Percentiles rank a stretch among this genome's conserved stretches.
Evolutionary conservation across 805 yeast genomes (phyloP).

Genomic region (Starmerella roubikii): DNA sequence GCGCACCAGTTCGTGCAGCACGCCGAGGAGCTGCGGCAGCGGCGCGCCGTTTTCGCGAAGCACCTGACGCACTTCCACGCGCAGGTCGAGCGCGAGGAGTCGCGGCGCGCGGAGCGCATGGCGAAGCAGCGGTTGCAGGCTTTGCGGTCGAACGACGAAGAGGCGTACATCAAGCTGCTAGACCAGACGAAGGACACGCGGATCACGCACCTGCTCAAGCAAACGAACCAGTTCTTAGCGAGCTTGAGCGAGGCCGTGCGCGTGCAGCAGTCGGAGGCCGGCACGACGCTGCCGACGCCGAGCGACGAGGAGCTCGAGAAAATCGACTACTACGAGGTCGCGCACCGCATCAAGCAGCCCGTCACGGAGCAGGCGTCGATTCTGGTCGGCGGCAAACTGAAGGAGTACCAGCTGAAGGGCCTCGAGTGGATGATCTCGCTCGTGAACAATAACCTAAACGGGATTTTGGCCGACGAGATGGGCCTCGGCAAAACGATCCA

Average conservation of each 20-base stretch:
- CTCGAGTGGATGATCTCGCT: conserved; percentile 97
- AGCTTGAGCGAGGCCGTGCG: conserved; percentile 83
- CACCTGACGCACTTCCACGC: conserved; percentile 43
- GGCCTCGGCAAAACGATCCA: conserved; percentile 97
- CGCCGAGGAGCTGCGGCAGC: conserved; percentile 16
- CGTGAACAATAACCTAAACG: conserved; percentile 83
- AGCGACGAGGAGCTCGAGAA: conserved; percentile 32
- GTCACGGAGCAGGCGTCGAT: conserved; percentile 69
- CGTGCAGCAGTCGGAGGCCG: conserved; percentile 48
- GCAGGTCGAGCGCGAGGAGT: conserved; percentile 78
- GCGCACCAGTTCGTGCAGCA: conserved; percentile 21
- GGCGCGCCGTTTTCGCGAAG: conserved; percentile 21
- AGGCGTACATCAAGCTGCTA: conserved; percentile 83
- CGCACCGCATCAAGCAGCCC: conserved; percentile 74
- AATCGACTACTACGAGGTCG: conserved; percentile 82
- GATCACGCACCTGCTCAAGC: conserved; percentile 83
- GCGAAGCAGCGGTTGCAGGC: conserved; percentile 98
- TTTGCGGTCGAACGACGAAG: conserved; percentile 90
- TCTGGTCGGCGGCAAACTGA: conserved; percentile 78
- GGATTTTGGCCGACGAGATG: conserved; percentile 97
- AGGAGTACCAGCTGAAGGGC: conserved; percentile 89
- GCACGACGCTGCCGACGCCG: conserved; percentile 8
- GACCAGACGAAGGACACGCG: conserved; percentile 97
- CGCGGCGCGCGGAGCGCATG: conserved; percentile 73
- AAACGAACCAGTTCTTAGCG: conserved; percentile 82